A percentile compares a stretch with the other conserved stretches of the same genome.
phyloP scores from a whole-genome alignment of 495 filamentous ascomycete species.

The Rhizodiscina lignyota region DNA sequence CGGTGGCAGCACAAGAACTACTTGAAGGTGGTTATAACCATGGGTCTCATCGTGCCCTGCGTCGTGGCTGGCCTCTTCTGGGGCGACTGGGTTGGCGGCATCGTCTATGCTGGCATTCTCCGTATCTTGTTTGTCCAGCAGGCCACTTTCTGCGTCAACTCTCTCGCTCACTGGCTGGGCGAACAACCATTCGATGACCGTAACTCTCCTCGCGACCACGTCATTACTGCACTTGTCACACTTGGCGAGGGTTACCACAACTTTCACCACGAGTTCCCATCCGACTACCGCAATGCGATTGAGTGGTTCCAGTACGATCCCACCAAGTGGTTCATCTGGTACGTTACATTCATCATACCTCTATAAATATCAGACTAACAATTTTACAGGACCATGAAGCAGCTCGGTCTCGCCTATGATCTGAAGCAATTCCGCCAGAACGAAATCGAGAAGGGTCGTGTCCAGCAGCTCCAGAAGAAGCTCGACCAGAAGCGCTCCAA shows the following conservation, averaged over 20 bases:
- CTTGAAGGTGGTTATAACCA: slow-evolving; percentile 71
- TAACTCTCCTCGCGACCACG: slow-evolving; percentile 92
- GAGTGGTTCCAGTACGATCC: slow-evolving; percentile 98
- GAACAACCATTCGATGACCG: slow-evolving; percentile 99
- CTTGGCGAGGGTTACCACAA: slow-evolving; percentile 98
- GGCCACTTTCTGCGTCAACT: slow-evolving; percentile 99
- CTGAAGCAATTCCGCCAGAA: slow-evolving; percentile 96
- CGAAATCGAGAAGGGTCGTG: slow-evolving; percentile 96
- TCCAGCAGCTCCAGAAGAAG: slow-evolving; percentile 98
- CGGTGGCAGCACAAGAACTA: slow-evolving; percentile 92
- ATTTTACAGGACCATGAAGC: slow-evolving; percentile 82
- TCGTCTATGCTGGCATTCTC: slow-evolving; percentile 88
- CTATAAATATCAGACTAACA: too few relatives aligned
- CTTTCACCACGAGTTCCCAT: slow-evolving; percentile 99
- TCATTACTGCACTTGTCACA: slow-evolving; percentile 88
- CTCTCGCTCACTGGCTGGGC: slow-evolving; percentile 94
- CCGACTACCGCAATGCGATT: slow-evolving; percentile 96
- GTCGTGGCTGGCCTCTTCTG: slow-evolving; percentile 73
- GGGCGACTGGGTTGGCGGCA: slow-evolving; percentile 82
- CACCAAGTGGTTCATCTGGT: slow-evolving; percentile 97
- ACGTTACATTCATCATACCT: too few relatives aligned
- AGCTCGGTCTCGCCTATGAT: slow-evolving; percentile 83
- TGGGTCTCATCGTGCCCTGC: slow-evolving; percentile 75
- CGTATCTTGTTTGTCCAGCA: slow-evolving; percentile 98
- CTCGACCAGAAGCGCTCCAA: slow-evolving; percentile 85